Base-by-base conservation (phyloP, 2,329 filamentous ascomycete genomes). In the Venturia effusa region DNA sequence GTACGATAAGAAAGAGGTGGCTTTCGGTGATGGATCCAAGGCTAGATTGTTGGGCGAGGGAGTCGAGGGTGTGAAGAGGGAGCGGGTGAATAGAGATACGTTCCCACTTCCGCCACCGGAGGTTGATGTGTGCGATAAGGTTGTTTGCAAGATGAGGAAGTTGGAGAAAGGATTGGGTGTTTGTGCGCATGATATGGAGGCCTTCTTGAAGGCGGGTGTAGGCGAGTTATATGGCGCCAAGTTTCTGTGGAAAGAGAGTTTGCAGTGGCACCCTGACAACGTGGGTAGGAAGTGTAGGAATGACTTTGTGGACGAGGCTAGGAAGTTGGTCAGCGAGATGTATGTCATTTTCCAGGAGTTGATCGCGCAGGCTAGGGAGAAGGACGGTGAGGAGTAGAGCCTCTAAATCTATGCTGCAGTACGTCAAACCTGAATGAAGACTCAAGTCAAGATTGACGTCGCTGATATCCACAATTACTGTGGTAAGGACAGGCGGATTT, bases 201-300 rank as follows among this genome's bases (percentile, higher is more conserved):
- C 24, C 5, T 55, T 64, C 10, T 8, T 64, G 37, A 59, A 61
- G 24, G 54, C 30, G n/a, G 59, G 32, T 17, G 27, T 40, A 5
- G 63, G 24, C 5, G 45, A 45, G 24, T 13, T 32, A 8, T 64
- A 64, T 24, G 34, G 57, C 6, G 39, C 43, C 15, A 41, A 61
- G 39, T 64, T 37, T 15, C 41, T 64, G 41, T 61, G 55, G 59
- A 51, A 41, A 32, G 24, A 61, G 24, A 61, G 63, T 27, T 37
- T 61, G 11, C 22, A 24, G 30, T 64, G 63, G 63, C 63, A 64
- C 41, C 63, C 63, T n/a, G 63, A 64, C 27, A 17, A 37, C 8
- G 63, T 64, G 17, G 19, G 19, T 1, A 64, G 48, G 34, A 61
- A 51, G 40, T 64, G 54, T n/a, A 54, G 32, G 19, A 17, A 17